A percentile compares a stretch with the other conserved stretches of the same genome.
phyloP scores from a whole-genome alignment of 1,284 basidiomycete genomes.

The Cutaneotrichosporon sp. region DNA sequence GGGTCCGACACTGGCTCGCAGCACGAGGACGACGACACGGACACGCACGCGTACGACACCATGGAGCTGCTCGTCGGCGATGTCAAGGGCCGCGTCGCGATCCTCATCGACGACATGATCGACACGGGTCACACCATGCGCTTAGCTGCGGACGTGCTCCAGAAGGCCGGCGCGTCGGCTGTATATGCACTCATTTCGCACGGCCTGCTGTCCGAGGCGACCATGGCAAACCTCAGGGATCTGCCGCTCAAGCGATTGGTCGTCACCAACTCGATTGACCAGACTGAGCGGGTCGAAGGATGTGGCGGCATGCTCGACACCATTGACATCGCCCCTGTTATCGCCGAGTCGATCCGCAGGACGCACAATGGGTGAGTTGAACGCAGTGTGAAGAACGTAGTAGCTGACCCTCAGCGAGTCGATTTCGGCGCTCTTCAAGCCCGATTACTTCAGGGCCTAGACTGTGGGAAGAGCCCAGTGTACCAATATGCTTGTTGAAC shows the following conservation, averaged over 20 bases:
- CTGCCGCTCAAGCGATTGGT: conserved; percentile 83
- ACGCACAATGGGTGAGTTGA: conserved; percentile 69
- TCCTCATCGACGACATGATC: conserved; percentile 97
- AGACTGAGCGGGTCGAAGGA: conserved; percentile 53
- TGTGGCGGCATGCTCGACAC: conserved; percentile 52
- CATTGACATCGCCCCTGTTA: conserved; percentile 82
- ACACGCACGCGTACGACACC: conserved; percentile 50
- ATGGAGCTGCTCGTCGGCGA: conserved; percentile 99
- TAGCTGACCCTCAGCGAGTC: conserved; percentile 47
- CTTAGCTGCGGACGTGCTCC: conserved; percentile 76
- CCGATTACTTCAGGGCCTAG: conserved; percentile 21
- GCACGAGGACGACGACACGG: conserved; percentile 46
- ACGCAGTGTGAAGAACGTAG: neutral
- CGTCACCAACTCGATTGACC: conserved; percentile 76
- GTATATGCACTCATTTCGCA: conserved; percentile 90
- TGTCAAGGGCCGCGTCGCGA: conserved; percentile 86
- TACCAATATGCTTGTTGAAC: conserved; percentile 11
- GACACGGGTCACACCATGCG: conserved; percentile 87
- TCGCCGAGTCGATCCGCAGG: conserved; percentile 91
- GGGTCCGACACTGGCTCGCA: conserved; percentile 37
- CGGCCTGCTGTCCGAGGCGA: conserved; percentile 80
- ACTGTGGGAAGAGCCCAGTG: conserved; percentile 2
- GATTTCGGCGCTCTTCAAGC: conserved; percentile 44
- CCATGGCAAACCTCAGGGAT: conserved; percentile 68
- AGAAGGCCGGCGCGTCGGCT: conserved; percentile 80